Evolutionary conservation across 164 flowering plant genomes (phyloP), one percentile per base, ranked within the genome.

Genomic region (Stephania yunnanensis): DNA sequence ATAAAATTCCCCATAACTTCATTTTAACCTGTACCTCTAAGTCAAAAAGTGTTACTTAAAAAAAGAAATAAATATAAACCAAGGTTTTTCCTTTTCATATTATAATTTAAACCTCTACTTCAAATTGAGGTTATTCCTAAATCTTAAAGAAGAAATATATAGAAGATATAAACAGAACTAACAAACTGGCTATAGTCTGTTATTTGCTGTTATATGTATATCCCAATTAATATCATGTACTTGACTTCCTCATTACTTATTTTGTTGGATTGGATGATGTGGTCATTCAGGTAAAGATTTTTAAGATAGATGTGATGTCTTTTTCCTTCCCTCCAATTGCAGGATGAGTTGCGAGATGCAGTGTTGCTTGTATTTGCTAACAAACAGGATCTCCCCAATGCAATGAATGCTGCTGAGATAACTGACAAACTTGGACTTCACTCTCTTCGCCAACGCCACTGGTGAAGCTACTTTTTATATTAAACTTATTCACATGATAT

Each of bases 341-440:
- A 95, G 99, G 99, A 95, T 88, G 99, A 95, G 83, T 86, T 95
- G 78, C 90, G 98, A 30, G 99, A 95, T 83, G 98, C 99, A 25
- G 99, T 95, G 70, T 70, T 95, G 85, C 98, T 95, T 80, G 99
- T 95, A 36, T 95, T 95, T 85, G 99, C 99, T 48, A 95, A 95
- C 97, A 95, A 95, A 79, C 99, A 95, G 82, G 99, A 95, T 91
- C 97, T 95, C 82, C 99, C 99, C 1, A 95, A 95, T 86, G 99
- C 99, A 76, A 95, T 95, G 99, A 95, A 93, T 85, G 99, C 99
- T 78, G 99, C 99, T 64, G 99, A 95, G 83, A 93, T 95, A 45
- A 95, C 98, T 78, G 98, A 95, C 75, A 93, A 92, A 87, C 97
- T 95, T 78, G 98, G 97, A 4, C 94, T 93, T 74, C 97, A 93